These are phyloP conservation scores for Cardamine occulta DNA, from an alignment of 345 rosid species.

Conservation along the genomic window DNA sequence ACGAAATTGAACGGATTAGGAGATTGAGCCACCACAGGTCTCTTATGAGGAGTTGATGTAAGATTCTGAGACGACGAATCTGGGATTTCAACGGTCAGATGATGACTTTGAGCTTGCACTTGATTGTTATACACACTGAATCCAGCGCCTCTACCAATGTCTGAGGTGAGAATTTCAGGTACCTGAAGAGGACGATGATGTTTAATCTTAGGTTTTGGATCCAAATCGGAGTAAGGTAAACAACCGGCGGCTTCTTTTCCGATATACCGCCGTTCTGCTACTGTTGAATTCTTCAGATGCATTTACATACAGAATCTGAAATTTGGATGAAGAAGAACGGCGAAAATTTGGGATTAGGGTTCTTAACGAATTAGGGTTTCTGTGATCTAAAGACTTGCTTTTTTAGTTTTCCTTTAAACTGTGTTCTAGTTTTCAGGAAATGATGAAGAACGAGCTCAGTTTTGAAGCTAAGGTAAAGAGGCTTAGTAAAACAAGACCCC, in stretches of 20 bases:
- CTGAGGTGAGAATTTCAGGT: slow-evolving; percentile 29
- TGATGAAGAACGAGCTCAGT: slow-evolving; percentile 42
- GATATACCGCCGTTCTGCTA: slow-evolving; percentile 48
- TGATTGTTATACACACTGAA: slow-evolving; percentile 42
- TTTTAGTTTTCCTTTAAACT: slow-evolving; percentile 28
- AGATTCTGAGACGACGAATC: slow-evolving; percentile 40
- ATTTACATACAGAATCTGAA: slow-evolving; percentile 45
- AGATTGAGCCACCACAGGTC: slow-evolving; percentile 54
- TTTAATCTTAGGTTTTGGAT: slow-evolving; percentile 42
- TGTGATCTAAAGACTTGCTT: slow-evolving; percentile 24
- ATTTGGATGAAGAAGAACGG: slow-evolving; percentile 1
- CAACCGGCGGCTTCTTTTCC: slow-evolving; percentile 46
- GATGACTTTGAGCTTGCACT: slow-evolving; percentile 44
- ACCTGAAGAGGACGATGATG: slow-evolving; percentile 46
- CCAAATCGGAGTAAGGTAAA: slow-evolving; percentile 39
- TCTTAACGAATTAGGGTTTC: slow-evolving; percentile 35
- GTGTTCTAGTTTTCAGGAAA: slow-evolving; percentile 36
- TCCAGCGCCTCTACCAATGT: slow-evolving; percentile 25
- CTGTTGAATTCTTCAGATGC: slow-evolving; percentile 49
- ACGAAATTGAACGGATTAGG: slow-evolving; percentile 40
- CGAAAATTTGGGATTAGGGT: slow-evolving; percentile 28
- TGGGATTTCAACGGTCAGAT: slow-evolving; percentile 57
- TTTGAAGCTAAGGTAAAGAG: slow-evolving; percentile 42
- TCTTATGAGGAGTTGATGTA: slow-evolving; percentile 53
- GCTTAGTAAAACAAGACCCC: background rate